Evolutionary conservation across 164 flowering plant genomes (phyloP).

Genomic region (Paratinospora sagittata): DNA sequence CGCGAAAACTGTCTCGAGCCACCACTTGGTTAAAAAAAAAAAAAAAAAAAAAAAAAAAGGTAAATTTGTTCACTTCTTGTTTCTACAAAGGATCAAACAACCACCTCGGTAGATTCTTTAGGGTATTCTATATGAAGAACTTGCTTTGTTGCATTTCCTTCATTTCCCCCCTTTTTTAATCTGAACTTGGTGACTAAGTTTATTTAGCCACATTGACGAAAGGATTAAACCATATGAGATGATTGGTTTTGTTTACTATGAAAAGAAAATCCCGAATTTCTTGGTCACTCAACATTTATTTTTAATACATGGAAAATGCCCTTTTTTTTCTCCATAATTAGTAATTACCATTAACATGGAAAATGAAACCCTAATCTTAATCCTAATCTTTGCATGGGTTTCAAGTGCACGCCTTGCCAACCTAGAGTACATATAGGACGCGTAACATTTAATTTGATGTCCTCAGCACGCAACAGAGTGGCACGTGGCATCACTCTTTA

Average conservation of each 20-base stretch:
- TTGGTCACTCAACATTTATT: too few species aligned
- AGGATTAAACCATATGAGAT: neutral
- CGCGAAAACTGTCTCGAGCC: too few species aligned
- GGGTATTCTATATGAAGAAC: neutral
- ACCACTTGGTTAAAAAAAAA: too few species aligned
- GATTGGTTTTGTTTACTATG: neutral
- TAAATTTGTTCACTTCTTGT: too few species aligned
- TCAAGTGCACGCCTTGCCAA: slow-evolving; percentile 3
- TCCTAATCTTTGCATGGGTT: neutral
- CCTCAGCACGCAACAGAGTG: slow-evolving; percentile 1
- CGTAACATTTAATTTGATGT: neutral
- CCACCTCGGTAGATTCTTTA: neutral
- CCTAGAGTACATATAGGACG: neutral
- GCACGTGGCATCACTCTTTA: neutral
- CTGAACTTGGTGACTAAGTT: neutral
- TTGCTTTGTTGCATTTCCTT: too few species aligned
- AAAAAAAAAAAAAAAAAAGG: too few species aligned
- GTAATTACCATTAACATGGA: neutral
- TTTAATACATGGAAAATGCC: too few species aligned
- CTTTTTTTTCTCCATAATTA: neutral
- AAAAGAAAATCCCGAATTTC: neutral
- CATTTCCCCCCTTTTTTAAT: neutral
- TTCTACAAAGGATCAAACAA: neutral
- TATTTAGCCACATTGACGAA: neutral
- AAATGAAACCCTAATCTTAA: neutral